phyloP scores from a whole-genome alignment of 2,329 filamentous ascomycete genomes.

The Monosporascus cannonballus region DNA sequence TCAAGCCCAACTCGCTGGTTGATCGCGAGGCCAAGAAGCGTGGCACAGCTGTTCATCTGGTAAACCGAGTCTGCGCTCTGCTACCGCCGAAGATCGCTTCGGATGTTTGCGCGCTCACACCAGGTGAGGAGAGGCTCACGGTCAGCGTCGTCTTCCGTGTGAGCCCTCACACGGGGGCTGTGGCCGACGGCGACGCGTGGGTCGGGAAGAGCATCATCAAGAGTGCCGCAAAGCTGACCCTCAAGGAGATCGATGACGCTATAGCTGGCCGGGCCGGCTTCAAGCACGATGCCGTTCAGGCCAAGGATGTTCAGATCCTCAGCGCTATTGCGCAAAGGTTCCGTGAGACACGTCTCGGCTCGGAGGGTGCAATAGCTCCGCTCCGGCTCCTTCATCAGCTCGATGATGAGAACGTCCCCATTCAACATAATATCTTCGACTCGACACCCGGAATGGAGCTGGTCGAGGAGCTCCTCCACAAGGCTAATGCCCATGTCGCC shows the following conservation, averaged over 20 bases:
- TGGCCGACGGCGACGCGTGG: constrained; percentile 84
- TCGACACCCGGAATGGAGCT: constrained; percentile 84
- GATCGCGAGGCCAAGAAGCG: constrained; percentile 98
- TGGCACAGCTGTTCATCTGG: constrained; percentile 88
- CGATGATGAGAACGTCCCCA: constrained; percentile 95
- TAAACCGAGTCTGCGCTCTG: constrained; percentile 83
- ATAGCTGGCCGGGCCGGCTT: constrained; percentile 58
- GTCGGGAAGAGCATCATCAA: constrained; percentile 91
- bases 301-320: constrained; percentile 75
- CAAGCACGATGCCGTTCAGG: constrained; percentile 58
- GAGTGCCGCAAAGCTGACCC: constrained; percentile 78
- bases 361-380: constrained; percentile 73
- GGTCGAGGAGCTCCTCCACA: constrained; percentile 91
- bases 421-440: constrained; percentile 94
- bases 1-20: constrained; percentile 91
- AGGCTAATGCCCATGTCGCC: constrained; percentile 84
- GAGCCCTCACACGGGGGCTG: constrained; percentile 69
- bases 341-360: constrained; percentile 78
- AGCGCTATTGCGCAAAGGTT: constrained; percentile 82
- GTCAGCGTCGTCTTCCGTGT: constrained; percentile 92
- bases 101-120: constrained; percentile 81
- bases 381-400: constrained; percentile 87
- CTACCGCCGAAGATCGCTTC: constrained; percentile 79
- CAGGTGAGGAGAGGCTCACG: constrained; percentile 83
- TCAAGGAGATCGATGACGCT: constrained; percentile 80